Percentiles rank a stretch among this genome's conserved stretches.
Evolutionary conservation across 768 basidiomycete genomes (phyloP).

Genomic region (Dendrothele bispora): DNA sequence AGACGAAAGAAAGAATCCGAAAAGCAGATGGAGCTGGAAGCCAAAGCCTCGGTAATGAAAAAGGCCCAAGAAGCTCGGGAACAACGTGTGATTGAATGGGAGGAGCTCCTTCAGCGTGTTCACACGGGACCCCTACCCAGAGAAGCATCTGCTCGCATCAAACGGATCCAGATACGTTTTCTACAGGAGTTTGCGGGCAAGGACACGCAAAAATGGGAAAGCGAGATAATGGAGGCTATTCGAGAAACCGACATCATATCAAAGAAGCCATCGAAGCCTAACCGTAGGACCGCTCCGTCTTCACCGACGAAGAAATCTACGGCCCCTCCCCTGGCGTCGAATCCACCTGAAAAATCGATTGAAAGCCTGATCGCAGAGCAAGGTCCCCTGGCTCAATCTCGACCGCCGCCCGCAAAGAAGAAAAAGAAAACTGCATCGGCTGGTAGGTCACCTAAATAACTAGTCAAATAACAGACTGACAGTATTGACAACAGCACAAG

Average conservation of each 20-base stretch:
- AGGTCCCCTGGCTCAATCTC: conserved; percentile 39
- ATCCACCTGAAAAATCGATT: conserved; percentile 51
- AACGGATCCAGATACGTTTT: conserved; percentile 55
- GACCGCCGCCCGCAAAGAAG: conserved; percentile 26
- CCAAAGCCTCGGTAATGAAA: conserved; percentile 52
- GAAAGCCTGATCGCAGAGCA: conserved; percentile 51
- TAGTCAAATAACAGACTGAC: neutral
- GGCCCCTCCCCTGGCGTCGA: conserved; percentile 37
- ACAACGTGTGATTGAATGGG: conserved; percentile 69
- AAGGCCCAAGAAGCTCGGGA: conserved; percentile 64
- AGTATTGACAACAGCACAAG: neutral
- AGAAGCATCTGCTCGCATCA: conserved; percentile 49
- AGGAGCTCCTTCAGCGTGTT: conserved; percentile 48
- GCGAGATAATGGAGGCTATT: conserved; percentile 54
- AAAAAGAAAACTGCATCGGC: conserved; percentile 24
- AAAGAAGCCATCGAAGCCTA: conserved; percentile 41
- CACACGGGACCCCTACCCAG: conserved; percentile 54
- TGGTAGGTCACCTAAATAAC: neutral
- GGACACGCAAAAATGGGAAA: conserved; percentile 61
- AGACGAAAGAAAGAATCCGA: conserved; percentile 31
- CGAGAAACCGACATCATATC: conserved; percentile 53
- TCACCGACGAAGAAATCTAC: neutral
- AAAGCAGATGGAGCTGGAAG: conserved; percentile 38
- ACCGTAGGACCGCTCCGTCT: conserved; percentile 12
- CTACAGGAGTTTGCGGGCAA: conserved; percentile 54